Percentiles rank a stretch among this genome's conserved stretches.
Evolutionary conservation across 805 yeast genomes (phyloP).

Genomic region (Scheffersomyces coipomensis): DNA sequence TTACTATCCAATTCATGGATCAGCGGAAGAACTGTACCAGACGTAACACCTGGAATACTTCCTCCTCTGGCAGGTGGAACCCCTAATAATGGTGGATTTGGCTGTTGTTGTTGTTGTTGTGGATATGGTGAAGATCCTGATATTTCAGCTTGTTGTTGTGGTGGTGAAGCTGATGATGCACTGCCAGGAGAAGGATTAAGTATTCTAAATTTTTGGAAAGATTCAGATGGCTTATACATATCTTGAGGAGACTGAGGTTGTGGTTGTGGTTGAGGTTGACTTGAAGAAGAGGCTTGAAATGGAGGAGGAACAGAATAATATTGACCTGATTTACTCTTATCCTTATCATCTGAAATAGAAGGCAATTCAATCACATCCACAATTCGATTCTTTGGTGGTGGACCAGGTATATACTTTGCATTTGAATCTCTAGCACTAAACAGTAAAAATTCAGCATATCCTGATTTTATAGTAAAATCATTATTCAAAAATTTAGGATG

Average conservation of each 20-base stretch:
- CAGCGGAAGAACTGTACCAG: constrained; percentile 6
- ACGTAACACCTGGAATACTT: neutral
- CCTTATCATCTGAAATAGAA: constrained; percentile 3
- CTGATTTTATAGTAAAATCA: constrained; percentile 27
- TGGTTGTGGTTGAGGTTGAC: neutral
- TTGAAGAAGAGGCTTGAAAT: too few relatives aligned
- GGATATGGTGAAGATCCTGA: neutral
- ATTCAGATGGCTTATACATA: neutral
- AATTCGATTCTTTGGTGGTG: constrained; percentile 7
- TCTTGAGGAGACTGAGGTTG: neutral
- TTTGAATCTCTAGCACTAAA: constrained; percentile 18
- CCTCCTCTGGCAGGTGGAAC: neutral
- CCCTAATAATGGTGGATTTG: neutral
- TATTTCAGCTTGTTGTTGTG: neutral
- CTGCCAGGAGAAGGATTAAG: neutral
- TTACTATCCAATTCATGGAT: constrained; percentile 7
- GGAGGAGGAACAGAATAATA: too few relatives aligned
- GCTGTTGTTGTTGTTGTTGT: constrained; percentile 3
- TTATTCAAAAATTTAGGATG: constrained; percentile 28
- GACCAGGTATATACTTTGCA: constrained; percentile 1
- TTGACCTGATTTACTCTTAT: neutral
- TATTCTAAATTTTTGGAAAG: neutral
- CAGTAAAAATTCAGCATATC: constrained; percentile 29
- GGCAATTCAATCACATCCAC: constrained; percentile 11
- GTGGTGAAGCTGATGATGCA: neutral